These are phyloP conservation scores for Ceratocystis alfenasii DNA, from an alignment of 2,329 filamentous ascomycete genomes.

Conservation along the genomic window DNA sequence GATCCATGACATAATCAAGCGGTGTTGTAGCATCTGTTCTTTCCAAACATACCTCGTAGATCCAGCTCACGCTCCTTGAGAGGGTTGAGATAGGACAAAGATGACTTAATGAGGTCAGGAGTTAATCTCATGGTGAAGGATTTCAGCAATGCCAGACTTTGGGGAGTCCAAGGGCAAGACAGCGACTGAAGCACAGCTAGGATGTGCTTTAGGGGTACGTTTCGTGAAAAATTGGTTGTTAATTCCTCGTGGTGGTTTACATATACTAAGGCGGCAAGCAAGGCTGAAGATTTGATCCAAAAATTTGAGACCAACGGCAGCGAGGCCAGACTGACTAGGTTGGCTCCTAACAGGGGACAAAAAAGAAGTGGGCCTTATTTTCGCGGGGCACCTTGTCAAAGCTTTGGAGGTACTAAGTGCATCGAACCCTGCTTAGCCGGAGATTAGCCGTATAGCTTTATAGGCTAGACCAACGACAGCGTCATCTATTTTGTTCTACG, in stretches of 20 bases:
- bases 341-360: background rate
- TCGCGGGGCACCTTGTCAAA: conserved; percentile 10
- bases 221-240: background rate
- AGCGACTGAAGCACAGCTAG: background rate
- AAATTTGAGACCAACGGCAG: conserved; percentile 11
- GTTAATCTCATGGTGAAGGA: conserved; percentile 71
- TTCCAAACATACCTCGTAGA: conserved; percentile 95
- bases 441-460: conserved; percentile 8
- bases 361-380: background rate
- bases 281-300: conserved; percentile 19
- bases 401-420: background rate
- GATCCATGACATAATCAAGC: conserved; percentile 42
- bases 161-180: background rate
- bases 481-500: background rate
- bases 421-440: background rate
- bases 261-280: background rate
- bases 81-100: conserved; percentile 96
- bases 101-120: conserved; percentile 83
- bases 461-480: background rate
- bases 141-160: background rate
- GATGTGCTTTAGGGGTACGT: background rate
- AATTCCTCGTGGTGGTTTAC: background rate
- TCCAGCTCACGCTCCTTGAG: conserved; percentile 98
- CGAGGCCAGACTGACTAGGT: conserved; percentile 9
- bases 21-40: conserved; percentile 95